Evolutionary conservation across 768 basidiomycete genomes (phyloP).

Genomic region (Tylopilus sp.): DNA sequence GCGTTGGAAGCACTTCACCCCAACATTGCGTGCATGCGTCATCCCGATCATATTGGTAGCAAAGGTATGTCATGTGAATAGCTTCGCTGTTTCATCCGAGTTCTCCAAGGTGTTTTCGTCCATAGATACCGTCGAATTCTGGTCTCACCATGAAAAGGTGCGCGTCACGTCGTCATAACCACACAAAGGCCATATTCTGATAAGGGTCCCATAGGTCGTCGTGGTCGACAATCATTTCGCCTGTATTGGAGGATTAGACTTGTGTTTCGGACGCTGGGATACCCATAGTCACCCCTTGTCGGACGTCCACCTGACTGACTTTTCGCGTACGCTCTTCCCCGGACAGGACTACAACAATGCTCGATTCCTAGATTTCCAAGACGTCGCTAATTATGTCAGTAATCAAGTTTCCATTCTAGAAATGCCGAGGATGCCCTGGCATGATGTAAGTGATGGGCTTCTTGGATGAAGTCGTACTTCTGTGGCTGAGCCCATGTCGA

Average conservation of each 20-base stretch:
- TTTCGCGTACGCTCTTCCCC: constrained; percentile 79
- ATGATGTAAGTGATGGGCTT: constrained; percentile 70
- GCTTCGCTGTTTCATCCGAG: background rate
- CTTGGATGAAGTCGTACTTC: background rate
- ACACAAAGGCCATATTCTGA: background rate
- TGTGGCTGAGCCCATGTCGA: background rate
- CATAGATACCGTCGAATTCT: constrained; percentile 74
- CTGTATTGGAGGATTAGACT: constrained; percentile 90
- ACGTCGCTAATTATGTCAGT: constrained; percentile 73
- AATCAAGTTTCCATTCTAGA: constrained; percentile 67
- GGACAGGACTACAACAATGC: constrained; percentile 96
- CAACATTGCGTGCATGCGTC: constrained; percentile 86
- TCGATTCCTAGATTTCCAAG: constrained; percentile 78
- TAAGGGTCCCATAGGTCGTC: constrained; percentile 46
- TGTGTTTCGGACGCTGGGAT: constrained; percentile 98
- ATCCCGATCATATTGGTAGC: constrained; percentile 85
- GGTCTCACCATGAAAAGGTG: constrained; percentile 90
- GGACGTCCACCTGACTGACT: constrained; percentile 89
- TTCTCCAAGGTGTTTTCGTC: background rate
- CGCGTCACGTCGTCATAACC: background rate
- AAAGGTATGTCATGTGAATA: constrained; percentile 47
- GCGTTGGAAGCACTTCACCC: constrained; percentile 79
- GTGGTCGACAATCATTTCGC: constrained; percentile 85
- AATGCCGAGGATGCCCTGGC: constrained; percentile 88
- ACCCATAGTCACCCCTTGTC: constrained; percentile 86